These are phyloP conservation scores for Candida dendrica DNA, from an alignment of 805 yeast genomes.

Conservation along the genomic window DNA sequence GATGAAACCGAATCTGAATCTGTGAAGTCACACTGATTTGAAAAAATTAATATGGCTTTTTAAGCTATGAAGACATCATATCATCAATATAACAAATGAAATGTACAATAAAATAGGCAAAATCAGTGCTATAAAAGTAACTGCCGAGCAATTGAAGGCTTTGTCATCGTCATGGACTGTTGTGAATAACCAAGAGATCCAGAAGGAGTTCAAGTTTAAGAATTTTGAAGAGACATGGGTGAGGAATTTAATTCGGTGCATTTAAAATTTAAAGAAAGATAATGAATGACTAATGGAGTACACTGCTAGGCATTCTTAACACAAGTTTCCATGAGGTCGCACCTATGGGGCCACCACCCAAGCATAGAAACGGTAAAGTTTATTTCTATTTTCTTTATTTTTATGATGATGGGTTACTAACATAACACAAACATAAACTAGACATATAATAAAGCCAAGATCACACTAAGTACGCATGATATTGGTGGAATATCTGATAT, in stretches of 20 bases:
- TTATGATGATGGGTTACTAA: no score
- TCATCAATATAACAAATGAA: not conserved
- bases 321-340: conserved; percentile 49
- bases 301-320: conserved; percentile 35
- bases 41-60: no score
- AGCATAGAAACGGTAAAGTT: conserved; percentile 41
- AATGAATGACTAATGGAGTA: not conserved
- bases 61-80: no score
- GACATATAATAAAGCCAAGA: conserved; percentile 49
- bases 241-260: conserved; percentile 1
- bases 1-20: no score
- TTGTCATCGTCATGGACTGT: conserved; percentile 18
- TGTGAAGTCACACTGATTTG: no score
- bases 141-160: conserved; percentile 1
- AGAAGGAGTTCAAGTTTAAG: conserved; percentile 34
- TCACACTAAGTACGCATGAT: conserved; percentile 63
- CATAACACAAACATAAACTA: not conserved
- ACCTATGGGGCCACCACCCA: conserved; percentile 63
- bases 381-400: not conserved
- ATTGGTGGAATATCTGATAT: conserved; percentile 41
- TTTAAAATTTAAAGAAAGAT: no score
- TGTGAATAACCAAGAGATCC: conserved; percentile 1
- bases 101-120: conserved; percentile 34
- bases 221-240: conserved; percentile 62
- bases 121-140: conserved; percentile 22